Evolutionary conservation across 2,329 filamentous ascomycete species (phyloP), one percentile per base, ranked within the genome.

Genomic region (Paecilomyces formosus): DNA sequence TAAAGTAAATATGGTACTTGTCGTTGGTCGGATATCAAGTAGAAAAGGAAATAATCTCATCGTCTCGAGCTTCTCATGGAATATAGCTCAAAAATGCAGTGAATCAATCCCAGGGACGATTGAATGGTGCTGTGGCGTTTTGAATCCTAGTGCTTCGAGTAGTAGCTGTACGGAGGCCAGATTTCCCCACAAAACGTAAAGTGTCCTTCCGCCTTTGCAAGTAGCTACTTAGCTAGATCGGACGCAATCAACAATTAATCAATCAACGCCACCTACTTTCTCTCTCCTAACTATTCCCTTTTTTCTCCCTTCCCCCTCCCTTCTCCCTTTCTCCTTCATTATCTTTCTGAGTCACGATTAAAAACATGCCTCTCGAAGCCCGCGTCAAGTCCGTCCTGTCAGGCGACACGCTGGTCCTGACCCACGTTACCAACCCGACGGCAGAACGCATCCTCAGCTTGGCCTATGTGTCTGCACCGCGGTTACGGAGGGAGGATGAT

Each of bases 321-420:
- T 30, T 28, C 57, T 30, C 31, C 57, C 50, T n/a, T 59, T 58
- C 33, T 18, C n/a, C 3, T 56, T 57, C 24, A 55, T 55, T 56
- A 57, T 60, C 59, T 26, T 35, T 58, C 21, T 11, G 55, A 60
- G 57, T 66, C 72, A 63, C 63, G 6, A 39, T 1, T 30, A 55
- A 22, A 21, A 30, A 35, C n/a, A 73, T 76, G 73, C 70, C 74
- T 64, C 65, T 79, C 58, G 74, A 83, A 79, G 82, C 87, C 72
- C 89, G 87, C 70, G 92, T 97, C 76, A 99, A 99, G 83, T 90
- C 88, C 73, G 90, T 96, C 66, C 81, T 95, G 70, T 97, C 92
- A 70, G 94, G 94, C 69, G 94, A 97, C 80, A 96, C 92, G 28
- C 78, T 97, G 67, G 81, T 97, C 64, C 80, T 97, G 69, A 85